Percentiles rank a stretch among this genome's conserved stretches.
These are phyloP conservation scores for Dalbergia oliveri DNA, from an alignment of 306 rosid genomes.

Conservation along the genomic window DNA sequence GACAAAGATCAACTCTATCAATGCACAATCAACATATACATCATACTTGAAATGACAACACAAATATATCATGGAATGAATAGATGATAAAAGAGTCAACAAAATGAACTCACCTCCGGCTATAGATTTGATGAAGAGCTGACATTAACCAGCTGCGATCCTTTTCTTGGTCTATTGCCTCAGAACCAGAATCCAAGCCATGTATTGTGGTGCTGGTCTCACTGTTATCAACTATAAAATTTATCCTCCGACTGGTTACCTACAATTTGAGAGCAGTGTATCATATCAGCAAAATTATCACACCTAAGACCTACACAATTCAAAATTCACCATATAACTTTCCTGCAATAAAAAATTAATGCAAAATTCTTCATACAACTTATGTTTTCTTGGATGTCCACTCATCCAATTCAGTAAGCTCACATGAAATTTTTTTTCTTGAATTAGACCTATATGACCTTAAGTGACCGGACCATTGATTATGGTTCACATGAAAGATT, in stretches of 20 bases:
- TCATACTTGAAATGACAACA: conserved; percentile 16
- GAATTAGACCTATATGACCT: too few relatives aligned
- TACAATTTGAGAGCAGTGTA: conserved; percentile 48
- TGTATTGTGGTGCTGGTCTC: conserved; percentile 59
- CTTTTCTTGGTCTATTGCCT: conserved; percentile 68
- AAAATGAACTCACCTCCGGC: conserved; percentile 72
- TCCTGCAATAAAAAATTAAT: background rate
- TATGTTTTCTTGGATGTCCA: conserved; percentile 2
- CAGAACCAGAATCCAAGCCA: conserved; percentile 53
- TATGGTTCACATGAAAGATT: background rate
- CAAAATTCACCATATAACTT: conserved; percentile 13
- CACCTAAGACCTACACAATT: conserved; percentile 14
- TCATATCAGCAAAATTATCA: conserved; percentile 41
- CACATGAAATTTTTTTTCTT: conserved; percentile 2
- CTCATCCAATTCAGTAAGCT: conserved; percentile 13
- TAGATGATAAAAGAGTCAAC: conserved; percentile 14
- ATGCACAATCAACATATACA: conserved; percentile 3
- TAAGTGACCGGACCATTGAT: too few relatives aligned
- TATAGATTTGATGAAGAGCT: conserved; percentile 92
- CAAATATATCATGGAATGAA: conserved; percentile 32
- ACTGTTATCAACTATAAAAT: conserved; percentile 81
- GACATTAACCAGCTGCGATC: conserved; percentile 87
- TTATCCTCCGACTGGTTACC: conserved; percentile 88
- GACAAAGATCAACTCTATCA: conserved; percentile 29
- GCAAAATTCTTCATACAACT: conserved; percentile 16